phyloP scores from a whole-genome alignment of 2,329 filamentous ascomycete genomes.

The Pezicula rhizophila region DNA sequence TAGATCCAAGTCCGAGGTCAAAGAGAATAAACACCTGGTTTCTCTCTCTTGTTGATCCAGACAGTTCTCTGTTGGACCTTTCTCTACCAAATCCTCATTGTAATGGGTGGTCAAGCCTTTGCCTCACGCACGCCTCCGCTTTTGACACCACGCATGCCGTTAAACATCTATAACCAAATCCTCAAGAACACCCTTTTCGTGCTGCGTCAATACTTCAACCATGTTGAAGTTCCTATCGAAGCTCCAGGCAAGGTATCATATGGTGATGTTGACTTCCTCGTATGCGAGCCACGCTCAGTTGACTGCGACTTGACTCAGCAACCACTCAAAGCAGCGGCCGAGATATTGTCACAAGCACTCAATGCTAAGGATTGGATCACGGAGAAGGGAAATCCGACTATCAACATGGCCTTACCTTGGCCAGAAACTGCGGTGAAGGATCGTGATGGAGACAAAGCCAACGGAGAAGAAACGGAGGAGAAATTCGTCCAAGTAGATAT shows the following conservation, averaged over 20 bases:
- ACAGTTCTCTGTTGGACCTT: not conserved
- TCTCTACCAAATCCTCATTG: not conserved
- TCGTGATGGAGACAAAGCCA: slow-evolving; percentile 7
- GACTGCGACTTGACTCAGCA: slow-evolving; percentile 5
- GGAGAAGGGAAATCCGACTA: slow-evolving; percentile 26
- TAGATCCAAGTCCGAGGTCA: too few relatives aligned
- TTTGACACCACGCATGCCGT: slow-evolving; percentile 59
- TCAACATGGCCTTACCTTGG: slow-evolving; percentile 52
- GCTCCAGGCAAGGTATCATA: slow-evolving; percentile 61
- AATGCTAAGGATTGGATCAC: slow-evolving; percentile 36
- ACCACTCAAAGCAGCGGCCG: slow-evolving; percentile 7
- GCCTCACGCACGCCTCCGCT: slow-evolving; percentile 38
- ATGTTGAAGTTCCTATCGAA: slow-evolving; percentile 57
- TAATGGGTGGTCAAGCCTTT: slow-evolving; percentile 65
- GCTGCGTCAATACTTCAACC: slow-evolving; percentile 45
- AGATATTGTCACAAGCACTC: slow-evolving; percentile 35
- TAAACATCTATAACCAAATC: slow-evolving; percentile 47
- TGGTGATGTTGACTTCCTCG: slow-evolving; percentile 70
- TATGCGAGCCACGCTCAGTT: slow-evolving; percentile 32
- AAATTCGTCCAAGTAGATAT: slow-evolving; percentile 65
- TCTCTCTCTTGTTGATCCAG: too few relatives aligned
- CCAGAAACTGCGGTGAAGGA: slow-evolving; percentile 24
- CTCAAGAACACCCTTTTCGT: slow-evolving; percentile 38
- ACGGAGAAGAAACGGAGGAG: slow-evolving; percentile 4
- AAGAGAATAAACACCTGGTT: not conserved